Evolutionary conservation across 441 rosid genomes (phyloP).

Genomic region (Croton setiger): DNA sequence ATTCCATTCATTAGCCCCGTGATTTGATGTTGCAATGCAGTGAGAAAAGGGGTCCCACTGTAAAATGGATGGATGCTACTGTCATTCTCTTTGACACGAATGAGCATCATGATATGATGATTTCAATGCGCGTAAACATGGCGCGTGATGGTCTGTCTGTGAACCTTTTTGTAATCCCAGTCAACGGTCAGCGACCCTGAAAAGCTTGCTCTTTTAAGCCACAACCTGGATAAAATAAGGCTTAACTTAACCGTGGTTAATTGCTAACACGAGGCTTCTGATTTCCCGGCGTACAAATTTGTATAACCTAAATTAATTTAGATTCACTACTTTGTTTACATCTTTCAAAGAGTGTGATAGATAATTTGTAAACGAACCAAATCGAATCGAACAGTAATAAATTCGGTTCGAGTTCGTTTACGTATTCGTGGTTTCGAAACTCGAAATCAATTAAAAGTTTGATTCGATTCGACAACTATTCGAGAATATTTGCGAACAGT

Average conservation of each 20-base stretch:
- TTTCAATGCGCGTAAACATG: slow-evolving; percentile 40
- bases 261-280: not conserved
- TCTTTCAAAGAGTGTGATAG: too few relatives aligned
- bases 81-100: slow-evolving; percentile 12
- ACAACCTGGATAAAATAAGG: slow-evolving; percentile 1
- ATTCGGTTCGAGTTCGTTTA: too few relatives aligned
- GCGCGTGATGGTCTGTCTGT: not conserved
- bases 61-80: not conserved
- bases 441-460: too few relatives aligned
- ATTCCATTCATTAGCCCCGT: not conserved
- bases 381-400: too few relatives aligned
- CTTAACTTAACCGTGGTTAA: slow-evolving; percentile 22
- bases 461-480: too few relatives aligned
- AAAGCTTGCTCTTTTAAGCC: slow-evolving; percentile 55
- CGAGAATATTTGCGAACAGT: too few relatives aligned
- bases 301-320: too few relatives aligned
- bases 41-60: slow-evolving; percentile 17
- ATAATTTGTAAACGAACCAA: too few relatives aligned
- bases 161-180: slow-evolving; percentile 2
- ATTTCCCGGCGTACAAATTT: not conserved
- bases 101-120: slow-evolving; percentile 36
- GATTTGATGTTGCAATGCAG: slow-evolving; percentile 25
- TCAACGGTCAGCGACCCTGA: slow-evolving; percentile 53
- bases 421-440: too few relatives aligned
- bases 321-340: too few relatives aligned